Conservation (phyloP, 495 filamentous ascomycete genomes). For the Podospora bellae-mahoneyi region DNA sequence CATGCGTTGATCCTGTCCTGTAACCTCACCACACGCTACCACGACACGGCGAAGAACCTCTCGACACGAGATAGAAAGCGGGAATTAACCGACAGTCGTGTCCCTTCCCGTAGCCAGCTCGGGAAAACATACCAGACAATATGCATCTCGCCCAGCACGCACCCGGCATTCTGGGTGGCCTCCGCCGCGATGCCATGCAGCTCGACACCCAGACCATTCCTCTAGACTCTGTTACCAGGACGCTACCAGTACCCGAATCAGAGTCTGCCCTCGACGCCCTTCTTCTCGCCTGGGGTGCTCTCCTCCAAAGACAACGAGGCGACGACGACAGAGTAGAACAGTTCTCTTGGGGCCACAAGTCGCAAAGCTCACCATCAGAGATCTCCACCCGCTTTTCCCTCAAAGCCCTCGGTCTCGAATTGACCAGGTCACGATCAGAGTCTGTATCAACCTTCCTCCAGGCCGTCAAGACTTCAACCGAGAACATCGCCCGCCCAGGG, state of each 20-base stretch:
- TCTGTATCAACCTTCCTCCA: constrained; percentile 9
- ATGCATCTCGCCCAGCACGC: constrained; percentile 23
- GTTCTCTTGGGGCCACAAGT: constrained; percentile 19
- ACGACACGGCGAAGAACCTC: constrained; percentile 2
- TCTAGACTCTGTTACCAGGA: constrained; percentile 11
- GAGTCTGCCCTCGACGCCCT: constrained; percentile 13
- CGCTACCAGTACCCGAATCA: constrained; percentile 6
- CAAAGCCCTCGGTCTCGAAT: constrained; percentile 8
- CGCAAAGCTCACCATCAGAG: constrained; percentile 1
- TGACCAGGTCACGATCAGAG: constrained; percentile 9
- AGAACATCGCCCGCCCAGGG: background rate
- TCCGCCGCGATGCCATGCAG: constrained; percentile 6
- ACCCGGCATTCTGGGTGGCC: background rate
- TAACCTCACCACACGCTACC: constrained; percentile 11
- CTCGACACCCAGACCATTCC: constrained; percentile 2
- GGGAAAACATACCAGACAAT: background rate
- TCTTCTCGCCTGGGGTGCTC: constrained; percentile 19
- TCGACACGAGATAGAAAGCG: background rate
- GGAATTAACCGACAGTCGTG: background rate
- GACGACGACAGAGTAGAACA: constrained; percentile 17
- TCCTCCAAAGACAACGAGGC: constrained; percentile 17
- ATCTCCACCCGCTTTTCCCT: constrained; percentile 10
- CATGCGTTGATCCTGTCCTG: constrained; percentile 13
- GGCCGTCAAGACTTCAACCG: constrained; percentile 8
- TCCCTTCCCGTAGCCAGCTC: background rate